phyloP scores from a whole-genome alignment of 148 eudicot species.

The Polygonum maritimum region DNA sequence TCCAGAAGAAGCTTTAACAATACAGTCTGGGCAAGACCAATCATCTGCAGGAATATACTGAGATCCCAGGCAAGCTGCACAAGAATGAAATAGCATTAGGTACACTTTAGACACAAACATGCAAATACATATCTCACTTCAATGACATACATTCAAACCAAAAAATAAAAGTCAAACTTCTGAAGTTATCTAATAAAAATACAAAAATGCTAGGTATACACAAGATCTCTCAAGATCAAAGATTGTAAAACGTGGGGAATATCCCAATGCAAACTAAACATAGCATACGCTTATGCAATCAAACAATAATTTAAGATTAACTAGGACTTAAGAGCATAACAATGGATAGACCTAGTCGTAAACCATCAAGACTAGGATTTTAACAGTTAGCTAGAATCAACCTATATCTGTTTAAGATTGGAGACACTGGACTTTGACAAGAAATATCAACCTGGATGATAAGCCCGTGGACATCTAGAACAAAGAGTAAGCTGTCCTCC shows the following conservation, averaged over 20 bases:
- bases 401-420: neutral
- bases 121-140: neutral
- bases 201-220: neutral
- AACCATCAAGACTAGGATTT: neutral
- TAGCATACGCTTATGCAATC: neutral
- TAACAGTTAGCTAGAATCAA: neutral
- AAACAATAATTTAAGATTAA: neutral
- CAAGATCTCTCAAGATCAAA: neutral
- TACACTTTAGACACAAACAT: neutral
- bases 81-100: neutral
- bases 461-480: slow-evolving; percentile 66
- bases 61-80: slow-evolving; percentile 73
- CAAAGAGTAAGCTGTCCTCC: slow-evolving; percentile 74
- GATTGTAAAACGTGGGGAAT: neutral
- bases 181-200: neutral
- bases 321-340: neutral
- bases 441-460: slow-evolving; percentile 27
- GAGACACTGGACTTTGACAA: neutral
- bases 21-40: slow-evolving; percentile 69
- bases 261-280: neutral
- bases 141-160: neutral
- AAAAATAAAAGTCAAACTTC: neutral
- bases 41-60: slow-evolving; percentile 41
- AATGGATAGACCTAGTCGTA: neutral
- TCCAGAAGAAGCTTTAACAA: slow-evolving; percentile 32